Evolutionary conservation across 805 yeast species (phyloP).

Genomic region (Zygoascus ofunaensis): DNA sequence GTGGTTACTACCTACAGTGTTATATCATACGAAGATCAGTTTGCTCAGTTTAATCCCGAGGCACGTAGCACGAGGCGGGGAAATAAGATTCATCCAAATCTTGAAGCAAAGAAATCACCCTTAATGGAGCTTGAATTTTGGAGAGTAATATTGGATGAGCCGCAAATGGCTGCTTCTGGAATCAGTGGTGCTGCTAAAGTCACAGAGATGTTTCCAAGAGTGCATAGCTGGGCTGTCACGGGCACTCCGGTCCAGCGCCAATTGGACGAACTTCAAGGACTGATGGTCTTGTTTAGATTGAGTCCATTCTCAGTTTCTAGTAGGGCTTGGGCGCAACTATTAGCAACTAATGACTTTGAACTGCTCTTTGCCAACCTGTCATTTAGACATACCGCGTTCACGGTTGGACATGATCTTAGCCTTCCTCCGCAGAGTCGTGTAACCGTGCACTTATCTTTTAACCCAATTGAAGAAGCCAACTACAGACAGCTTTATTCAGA

Average conservation of each 20-base stretch:
- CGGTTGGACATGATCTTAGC: slow-evolving; percentile 67
- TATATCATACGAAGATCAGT: slow-evolving; percentile 66
- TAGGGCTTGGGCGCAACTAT: slow-evolving; percentile 34
- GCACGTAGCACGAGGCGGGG: slow-evolving; percentile 10
- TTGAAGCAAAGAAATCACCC: slow-evolving; percentile 43
- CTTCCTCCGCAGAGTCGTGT: slow-evolving; percentile 73
- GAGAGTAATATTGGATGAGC: slow-evolving; percentile 88
- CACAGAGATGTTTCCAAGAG: slow-evolving; percentile 68
- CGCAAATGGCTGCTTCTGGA: slow-evolving; percentile 77
- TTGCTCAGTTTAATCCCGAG: slow-evolving; percentile 60
- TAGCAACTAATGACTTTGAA: slow-evolving; percentile 35
- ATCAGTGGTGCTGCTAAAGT: slow-evolving; percentile 71
- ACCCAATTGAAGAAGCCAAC: slow-evolving; percentile 76
- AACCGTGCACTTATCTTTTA: slow-evolving; percentile 63
- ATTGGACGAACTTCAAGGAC: slow-evolving; percentile 58
- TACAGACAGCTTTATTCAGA: slow-evolving; percentile 55
- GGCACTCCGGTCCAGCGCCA: slow-evolving; percentile 84
- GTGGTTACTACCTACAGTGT: slow-evolving; percentile 71
- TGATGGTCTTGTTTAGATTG: slow-evolving; percentile 55
- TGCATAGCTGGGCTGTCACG: slow-evolving; percentile 94
- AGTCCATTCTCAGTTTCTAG: slow-evolving; percentile 51
- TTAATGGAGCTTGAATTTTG: slow-evolving; percentile 75
- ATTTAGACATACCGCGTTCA: slow-evolving; percentile 73
- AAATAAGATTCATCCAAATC: slow-evolving; percentile 2
- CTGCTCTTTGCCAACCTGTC: slow-evolving; percentile 47